These are phyloP conservation scores for Boletus reticuloceps DNA, from an alignment of 768 basidiomycete genomes.

Conservation along the genomic window DNA sequence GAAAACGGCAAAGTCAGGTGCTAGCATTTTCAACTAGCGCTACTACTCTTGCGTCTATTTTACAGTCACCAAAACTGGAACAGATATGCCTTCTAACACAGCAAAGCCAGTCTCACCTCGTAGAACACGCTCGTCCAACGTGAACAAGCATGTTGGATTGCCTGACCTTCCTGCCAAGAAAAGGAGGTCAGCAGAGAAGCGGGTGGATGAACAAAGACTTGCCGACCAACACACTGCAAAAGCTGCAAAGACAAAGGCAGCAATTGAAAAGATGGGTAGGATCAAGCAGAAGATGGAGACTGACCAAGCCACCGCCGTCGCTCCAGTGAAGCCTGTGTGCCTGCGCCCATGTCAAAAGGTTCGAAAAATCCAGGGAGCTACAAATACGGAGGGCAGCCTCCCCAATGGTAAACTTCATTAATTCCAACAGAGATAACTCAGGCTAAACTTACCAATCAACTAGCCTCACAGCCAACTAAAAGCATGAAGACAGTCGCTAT, in stretches of 20 bases:
- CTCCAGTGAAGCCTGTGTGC: background rate
- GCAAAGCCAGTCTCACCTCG: background rate
- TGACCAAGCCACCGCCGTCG: background rate
- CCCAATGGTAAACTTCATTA: background rate
- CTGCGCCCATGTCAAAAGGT: background rate
- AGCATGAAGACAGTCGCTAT: background rate
- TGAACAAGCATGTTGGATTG: background rate
- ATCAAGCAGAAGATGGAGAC: background rate
- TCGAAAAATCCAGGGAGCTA: background rate
- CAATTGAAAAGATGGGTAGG: background rate
- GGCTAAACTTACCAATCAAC: background rate
- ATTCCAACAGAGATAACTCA: background rate
- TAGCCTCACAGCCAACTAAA: background rate
- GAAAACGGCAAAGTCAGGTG: too few species aligned
- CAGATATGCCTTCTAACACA: too few species aligned
- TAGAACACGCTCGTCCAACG: background rate
- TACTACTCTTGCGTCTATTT: too few species aligned
- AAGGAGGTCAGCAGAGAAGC: background rate
- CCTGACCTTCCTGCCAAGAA: background rate
- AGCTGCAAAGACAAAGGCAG: background rate
- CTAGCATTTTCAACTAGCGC: too few species aligned
- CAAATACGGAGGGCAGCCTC: background rate
- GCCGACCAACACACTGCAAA: background rate
- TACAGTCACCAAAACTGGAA: too few species aligned
- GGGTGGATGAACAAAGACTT: background rate